Base-by-base conservation (phyloP, 2,329 filamentous ascomycete species). In the Neofusicoccum parvum region DNA sequence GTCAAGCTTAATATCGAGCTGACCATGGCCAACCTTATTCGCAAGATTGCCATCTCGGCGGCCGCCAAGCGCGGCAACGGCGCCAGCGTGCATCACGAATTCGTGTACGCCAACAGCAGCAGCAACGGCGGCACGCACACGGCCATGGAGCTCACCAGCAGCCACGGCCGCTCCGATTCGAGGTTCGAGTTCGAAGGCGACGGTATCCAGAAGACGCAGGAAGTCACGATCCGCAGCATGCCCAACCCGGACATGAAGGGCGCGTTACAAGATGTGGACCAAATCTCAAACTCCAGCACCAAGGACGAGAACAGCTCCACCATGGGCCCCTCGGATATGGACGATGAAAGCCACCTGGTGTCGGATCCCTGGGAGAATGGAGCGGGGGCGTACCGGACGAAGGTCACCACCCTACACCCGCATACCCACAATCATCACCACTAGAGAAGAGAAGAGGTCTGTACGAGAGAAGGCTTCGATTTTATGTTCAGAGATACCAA, bases 1-100 rank as follows among this genome's bases (percentile, higher is more conserved):
- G 73, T 82, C 67, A 85, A 85, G 68, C 75, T 85, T 27, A 78
- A 83, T 68, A 83, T 85, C 70, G 82, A 84, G 69, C 81, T 85
- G 78, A 80, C 79, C 62, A 82, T 85, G 79, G 82, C 83, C 66
- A 80, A 82, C 63, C 77, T 85, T 20, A 82, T 84, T 66, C 79
- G 72, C 20, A 80, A 79, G 39, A 64, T 64, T 23, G 62, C 62
- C 49, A 64, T 64, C 27, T 64, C 62, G 1, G 39, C 62, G 17
- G 48, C 62, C 15, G 49, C 62, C 34, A 64, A 64, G 62, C 48
- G 49, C 37, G 39, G 37, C 62, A 45, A 46, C 48, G 48, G 49
- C 12, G 32, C 20, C 14, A 36, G 37, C 49, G 39, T 46, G 34
- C 62, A 54, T 23, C 36, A 46, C 37, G 62, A 64, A 23, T 64